phyloP scores from a whole-genome alignment of 441 rosid genomes.

The Adansonia gregorii region DNA sequence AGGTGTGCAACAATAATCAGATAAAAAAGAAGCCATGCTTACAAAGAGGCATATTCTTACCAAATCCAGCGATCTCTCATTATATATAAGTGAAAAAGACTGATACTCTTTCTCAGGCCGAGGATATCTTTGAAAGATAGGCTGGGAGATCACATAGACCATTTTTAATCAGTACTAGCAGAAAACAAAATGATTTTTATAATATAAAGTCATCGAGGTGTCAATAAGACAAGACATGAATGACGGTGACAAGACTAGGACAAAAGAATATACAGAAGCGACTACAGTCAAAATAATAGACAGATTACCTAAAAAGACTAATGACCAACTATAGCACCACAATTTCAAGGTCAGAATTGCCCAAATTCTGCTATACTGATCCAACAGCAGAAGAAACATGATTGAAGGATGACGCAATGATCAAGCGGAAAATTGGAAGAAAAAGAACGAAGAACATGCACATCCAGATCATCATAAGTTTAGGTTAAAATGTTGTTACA shows the following conservation, averaged over 20 bases:
- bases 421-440: conserved; percentile 10
- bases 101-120: conserved; percentile 99
- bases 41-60: conserved; percentile 45
- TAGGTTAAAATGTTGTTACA: background rate
- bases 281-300: background rate
- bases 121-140: conserved; percentile 94
- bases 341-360: background rate
- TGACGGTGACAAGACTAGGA: background rate
- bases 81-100: conserved; percentile 89
- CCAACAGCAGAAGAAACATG: conserved; percentile 11
- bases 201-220: background rate
- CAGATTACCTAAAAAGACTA: background rate
- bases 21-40: conserved; percentile 22
- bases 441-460: background rate
- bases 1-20: conserved; percentile 25
- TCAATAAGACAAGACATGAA: background rate
- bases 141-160: conserved; percentile 51
- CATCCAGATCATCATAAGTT: background rate
- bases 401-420: background rate
- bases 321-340: background rate
- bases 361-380: conserved; percentile 16
- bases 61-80: conserved; percentile 88
- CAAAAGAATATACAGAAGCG: background rate
- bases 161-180: conserved; percentile 31
- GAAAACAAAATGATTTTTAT: background rate